Percentiles rank a stretch among this genome's conserved stretches.
These are phyloP conservation scores for Biscogniauxia sp. DNA, from an alignment of 2,329 filamentous ascomycete genomes.

Conservation along the genomic window DNA sequence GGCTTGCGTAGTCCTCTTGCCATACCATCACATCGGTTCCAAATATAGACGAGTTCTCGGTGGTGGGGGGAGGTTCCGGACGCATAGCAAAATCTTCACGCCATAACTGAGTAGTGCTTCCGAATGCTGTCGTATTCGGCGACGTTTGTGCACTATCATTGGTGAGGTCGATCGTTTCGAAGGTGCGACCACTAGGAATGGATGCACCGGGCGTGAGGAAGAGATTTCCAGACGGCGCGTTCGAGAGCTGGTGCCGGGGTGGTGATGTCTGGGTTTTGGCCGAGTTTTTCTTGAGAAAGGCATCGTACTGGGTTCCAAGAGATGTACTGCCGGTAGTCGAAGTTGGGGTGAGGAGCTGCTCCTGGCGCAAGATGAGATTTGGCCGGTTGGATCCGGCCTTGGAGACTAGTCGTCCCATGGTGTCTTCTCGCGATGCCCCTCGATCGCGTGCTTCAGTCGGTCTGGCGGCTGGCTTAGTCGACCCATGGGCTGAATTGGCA, in stretches of 20 bases:
- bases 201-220: constrained; percentile 27
- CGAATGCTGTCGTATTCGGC: constrained; percentile 25
- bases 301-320: constrained; percentile 36
- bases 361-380: constrained; percentile 41
- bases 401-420: constrained; percentile 46
- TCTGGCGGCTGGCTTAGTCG: constrained; percentile 14
- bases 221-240: constrained; percentile 18
- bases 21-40: constrained; percentile 37
- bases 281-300: constrained; percentile 30
- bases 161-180: constrained; percentile 36
- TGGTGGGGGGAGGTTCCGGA: constrained; percentile 23
- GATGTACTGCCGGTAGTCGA: constrained; percentile 33
- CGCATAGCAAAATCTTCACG: constrained; percentile 33
- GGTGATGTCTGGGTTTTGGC: constrained; percentile 26
- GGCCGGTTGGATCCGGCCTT: constrained; percentile 45
- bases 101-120: constrained; percentile 24
- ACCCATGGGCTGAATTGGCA: constrained; percentile 23
- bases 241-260: constrained; percentile 15
- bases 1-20: constrained; percentile 42
- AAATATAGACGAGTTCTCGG: constrained; percentile 25
- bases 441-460: constrained; percentile 19
- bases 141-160: constrained; percentile 27
- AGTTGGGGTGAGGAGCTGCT: constrained; percentile 42
- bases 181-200: constrained; percentile 28
- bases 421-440: constrained; percentile 19